Evolutionary conservation across 371 early-diverging fungal species (phyloP), one percentile per base, ranked within the genome.

Genomic region (Haplosporangium sp.): DNA sequence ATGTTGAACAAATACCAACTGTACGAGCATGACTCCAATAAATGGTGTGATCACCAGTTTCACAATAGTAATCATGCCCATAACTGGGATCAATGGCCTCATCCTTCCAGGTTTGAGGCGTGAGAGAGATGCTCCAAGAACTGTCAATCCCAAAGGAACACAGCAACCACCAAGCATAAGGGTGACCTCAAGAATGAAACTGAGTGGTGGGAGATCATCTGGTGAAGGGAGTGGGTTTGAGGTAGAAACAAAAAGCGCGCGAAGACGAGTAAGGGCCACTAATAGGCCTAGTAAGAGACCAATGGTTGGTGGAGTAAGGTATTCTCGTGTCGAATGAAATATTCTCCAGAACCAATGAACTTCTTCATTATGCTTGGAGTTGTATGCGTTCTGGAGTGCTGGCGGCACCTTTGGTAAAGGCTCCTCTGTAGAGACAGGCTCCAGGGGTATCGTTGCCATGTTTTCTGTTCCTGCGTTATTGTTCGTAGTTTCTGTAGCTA

Each of bases 91-190:
- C 27, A 86, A 58, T 3, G 85, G 69, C n/a, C 77, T 74, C 59
- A 84, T 69, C 13, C 86, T 61, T 2, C 82, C 78, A 15, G 85
- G 62, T n/a, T 78, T 72, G 4, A 88, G 77, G 0, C 84, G 69
- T n/a, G 88, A 87, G 44, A 90, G 76, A 3, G 89, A 87, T 1
- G 88, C 86, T 1, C 91, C 91, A 3, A 89, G 71, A 48, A 88
- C 87, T 3, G 87, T 76, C 27, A 91, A 47, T 0, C 86, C 86
- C 1, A 88, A 35, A 0, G 91, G 89, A 8, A 88, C 87, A 34
- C 85, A 88, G 55, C 84, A 84, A 0, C 61, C 83, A 7, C 89
- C 89, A 39, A 91, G 61, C 75, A 86, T 84, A 1, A 72, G 19
- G 1, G 85, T 67, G 20, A 84, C 72, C 40, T 88, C 86, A 61